These are phyloP conservation scores for Phlebiopsis flavidoalba DNA, from an alignment of 768 basidiomycete species.

Conservation along the genomic window DNA sequence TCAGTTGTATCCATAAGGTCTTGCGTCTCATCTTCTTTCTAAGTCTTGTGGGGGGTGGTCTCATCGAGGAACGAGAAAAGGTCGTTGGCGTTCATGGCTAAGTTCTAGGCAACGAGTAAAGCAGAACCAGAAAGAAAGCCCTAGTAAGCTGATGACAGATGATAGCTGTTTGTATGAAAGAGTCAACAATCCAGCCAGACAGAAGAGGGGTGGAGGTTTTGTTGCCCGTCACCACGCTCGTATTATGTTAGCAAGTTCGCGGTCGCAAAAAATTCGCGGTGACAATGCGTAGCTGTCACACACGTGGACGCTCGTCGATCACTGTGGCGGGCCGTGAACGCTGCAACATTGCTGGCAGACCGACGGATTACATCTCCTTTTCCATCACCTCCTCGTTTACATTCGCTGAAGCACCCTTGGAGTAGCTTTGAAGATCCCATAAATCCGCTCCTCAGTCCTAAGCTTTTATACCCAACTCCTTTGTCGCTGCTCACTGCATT, in stretches of 20 bases:
- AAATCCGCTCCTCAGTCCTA: too few species aligned
- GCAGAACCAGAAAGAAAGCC: not conserved
- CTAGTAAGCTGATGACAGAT: too few species aligned
- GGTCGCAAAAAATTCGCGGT: not conserved
- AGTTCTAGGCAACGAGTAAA: not conserved
- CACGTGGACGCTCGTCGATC: not conserved
- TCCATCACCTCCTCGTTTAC: too few species aligned
- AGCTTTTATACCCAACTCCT: too few species aligned
- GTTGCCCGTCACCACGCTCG: too few species aligned
- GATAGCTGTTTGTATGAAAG: too few species aligned
- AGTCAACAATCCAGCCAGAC: not conserved
- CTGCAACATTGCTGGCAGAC: too few species aligned
- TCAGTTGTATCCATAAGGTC: conserved; percentile 27
- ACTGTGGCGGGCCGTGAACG: not conserved
- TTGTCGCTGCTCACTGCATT: too few species aligned
- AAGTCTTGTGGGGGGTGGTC: conserved; percentile 19
- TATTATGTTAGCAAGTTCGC: not conserved
- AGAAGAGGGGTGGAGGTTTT: not conserved
- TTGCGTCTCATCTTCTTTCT: conserved; percentile 32
- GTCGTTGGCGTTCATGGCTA: conserved; percentile 35
- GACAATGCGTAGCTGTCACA: not conserved
- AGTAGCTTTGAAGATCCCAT: too few species aligned
- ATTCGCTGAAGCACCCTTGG: too few species aligned
- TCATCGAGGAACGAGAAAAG: conserved; percentile 69
- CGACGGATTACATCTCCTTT: too few species aligned